A percentile compares a stretch with the other conserved stretches of the same genome.
These are phyloP conservation scores for Solanum ossicruentum DNA, from an alignment of 257 asterid species.

Conservation along the genomic window DNA sequence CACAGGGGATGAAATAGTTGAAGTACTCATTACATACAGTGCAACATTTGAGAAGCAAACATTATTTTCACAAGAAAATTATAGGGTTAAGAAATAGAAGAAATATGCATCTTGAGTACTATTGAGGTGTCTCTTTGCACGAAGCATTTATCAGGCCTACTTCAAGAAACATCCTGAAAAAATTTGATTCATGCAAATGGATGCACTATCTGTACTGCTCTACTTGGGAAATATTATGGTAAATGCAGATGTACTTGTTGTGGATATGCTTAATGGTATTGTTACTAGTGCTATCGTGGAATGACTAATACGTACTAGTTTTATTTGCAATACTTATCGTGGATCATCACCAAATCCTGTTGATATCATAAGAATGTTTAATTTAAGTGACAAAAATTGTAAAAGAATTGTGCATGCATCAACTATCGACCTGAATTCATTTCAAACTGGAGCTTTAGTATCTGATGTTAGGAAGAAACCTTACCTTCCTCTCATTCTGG, in stretches of 20 bases:
- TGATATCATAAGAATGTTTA: conserved; percentile 74
- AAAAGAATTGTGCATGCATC: conserved; percentile 69
- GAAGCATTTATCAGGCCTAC: conserved; percentile 91
- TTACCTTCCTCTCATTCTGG: conserved; percentile 10
- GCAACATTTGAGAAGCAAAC: too few relatives aligned
- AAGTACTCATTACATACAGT: too few relatives aligned
- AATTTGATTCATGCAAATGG: conserved; percentile 87
- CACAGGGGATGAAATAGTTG: too few relatives aligned
- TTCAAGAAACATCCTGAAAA: conserved; percentile 79
- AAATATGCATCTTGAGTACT: conserved; percentile 88
- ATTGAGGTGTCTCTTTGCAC: conserved; percentile 72
- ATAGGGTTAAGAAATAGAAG: background rate
- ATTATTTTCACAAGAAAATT: too few relatives aligned
- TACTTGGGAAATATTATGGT: conserved; percentile 76
- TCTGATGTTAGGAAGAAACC: conserved; percentile 31
- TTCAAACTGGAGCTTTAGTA: conserved; percentile 16
- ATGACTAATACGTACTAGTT: conserved; percentile 92
- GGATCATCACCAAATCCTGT: conserved; percentile 44
- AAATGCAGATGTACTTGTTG: conserved; percentile 63
- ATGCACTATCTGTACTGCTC: conserved; percentile 67
- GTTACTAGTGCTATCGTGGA: conserved; percentile 81
- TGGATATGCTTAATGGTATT: conserved; percentile 79
- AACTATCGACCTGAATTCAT: conserved; percentile 30
- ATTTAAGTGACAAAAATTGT: conserved; percentile 59
- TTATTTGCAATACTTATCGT: conserved; percentile 62